Conservation (phyloP, 2,329 filamentous ascomycete genomes). For the Gyromitra esculenta region DNA sequence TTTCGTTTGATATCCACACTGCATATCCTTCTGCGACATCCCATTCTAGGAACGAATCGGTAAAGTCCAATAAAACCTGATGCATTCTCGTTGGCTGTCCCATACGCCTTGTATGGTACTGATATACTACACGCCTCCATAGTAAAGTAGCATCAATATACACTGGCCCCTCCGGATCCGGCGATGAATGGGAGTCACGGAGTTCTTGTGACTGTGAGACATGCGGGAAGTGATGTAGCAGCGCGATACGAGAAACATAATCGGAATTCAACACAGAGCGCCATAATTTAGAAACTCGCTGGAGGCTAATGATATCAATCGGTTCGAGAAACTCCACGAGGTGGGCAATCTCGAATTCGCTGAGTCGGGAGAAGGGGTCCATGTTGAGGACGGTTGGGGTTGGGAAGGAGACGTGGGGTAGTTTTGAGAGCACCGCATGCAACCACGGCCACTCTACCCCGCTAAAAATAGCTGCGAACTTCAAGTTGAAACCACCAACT, state of each 20-base stretch:
- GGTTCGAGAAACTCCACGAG: conserved; percentile 49
- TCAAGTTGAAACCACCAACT: not conserved
- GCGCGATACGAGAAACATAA: conserved; percentile 47
- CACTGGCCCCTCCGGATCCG: not conserved
- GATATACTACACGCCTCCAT: conserved; percentile 44
- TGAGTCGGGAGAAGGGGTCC: conserved; percentile 49
- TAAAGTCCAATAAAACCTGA: conserved; percentile 34
- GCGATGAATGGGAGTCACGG: conserved; percentile 27
- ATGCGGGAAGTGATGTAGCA: conserved; percentile 50
- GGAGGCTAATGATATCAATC: conserved; percentile 47
- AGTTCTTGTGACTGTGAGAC: conserved; percentile 39
- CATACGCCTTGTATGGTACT: conserved; percentile 39
- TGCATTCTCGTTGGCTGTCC: conserved; percentile 45
- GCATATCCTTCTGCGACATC: conserved; percentile 42
- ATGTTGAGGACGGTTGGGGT: conserved; percentile 19
- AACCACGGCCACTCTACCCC: conserved; percentile 12
- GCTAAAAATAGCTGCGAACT: conserved; percentile 26
- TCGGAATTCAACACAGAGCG: conserved; percentile 36
- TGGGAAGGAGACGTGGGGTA: conserved; percentile 13
- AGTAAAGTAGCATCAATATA: conserved; percentile 35
- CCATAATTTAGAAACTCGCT: conserved; percentile 44
- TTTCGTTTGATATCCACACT: conserved; percentile 40
- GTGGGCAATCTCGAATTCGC: conserved; percentile 47
- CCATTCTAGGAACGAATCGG: conserved; percentile 37
- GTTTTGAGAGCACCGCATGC: not conserved